Base-by-base conservation (phyloP, 192 early-diverging fungal genomes). In the Chytriomyces sp. region DNA sequence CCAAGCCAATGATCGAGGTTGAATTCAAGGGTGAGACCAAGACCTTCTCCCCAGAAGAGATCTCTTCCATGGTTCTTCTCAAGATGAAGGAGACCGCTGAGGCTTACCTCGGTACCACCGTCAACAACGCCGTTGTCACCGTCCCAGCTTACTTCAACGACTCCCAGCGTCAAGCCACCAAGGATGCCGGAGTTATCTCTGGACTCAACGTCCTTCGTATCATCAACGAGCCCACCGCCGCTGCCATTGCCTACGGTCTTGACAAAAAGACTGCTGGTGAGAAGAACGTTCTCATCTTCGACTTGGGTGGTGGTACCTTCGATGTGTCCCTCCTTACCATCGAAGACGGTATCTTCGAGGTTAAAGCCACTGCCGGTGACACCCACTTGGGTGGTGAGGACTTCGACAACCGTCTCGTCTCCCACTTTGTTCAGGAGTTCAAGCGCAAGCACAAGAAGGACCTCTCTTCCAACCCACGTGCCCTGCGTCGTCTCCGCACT, bases 91-190 rank as follows among this genome's bases (percentile, higher is more conserved):
- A 99, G 90, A 97, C 92, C 75, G 96, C 97, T 82, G 88, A 89
- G 69, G 82, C 82, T 2, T 95, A 94, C 80, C 90, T 99, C 79
- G 96, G 95, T 81, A 84, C 82, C 84, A 88, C 87, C 84, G 90
- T 94, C 82, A 90, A 84, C 82, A 91, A 98, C 85, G 97, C 97
- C 67, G 97, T 98, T 78, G 88, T 98, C 79, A 98, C 97, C 74
- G 97, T 98, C 73, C 97, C 97, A 59, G 95, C 96, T 79, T 96
- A 97, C 89, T 98, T 98, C 89, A 98, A 97, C 88, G 96, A 98
- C 89, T 95, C 95, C 59, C 97, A 98, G 88, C 97, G 97, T 87
- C 97, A 98, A 88, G 97, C 97, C 80, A 98, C 97, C 90, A 98
- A 97, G 92, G 97, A 99, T 85, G 94, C 97, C 75, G 97, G 96